These are phyloP conservation scores for Corylus avellana DNA, from an alignment of 306 rosid genomes.

Conservation along the genomic window DNA sequence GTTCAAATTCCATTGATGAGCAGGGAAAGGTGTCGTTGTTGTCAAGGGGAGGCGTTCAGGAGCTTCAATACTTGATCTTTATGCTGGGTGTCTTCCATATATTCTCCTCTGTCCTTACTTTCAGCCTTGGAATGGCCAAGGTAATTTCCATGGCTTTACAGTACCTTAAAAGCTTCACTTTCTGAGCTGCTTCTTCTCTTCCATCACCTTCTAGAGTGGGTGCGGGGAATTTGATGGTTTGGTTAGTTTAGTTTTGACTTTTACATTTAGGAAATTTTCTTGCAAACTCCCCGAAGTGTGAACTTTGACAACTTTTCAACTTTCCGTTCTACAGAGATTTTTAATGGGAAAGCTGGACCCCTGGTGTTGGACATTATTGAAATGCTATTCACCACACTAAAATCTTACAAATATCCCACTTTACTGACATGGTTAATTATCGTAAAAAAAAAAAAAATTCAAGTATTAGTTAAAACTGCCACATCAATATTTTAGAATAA, in stretches of 20 bases:
- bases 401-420: too few species aligned
- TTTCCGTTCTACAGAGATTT: neutral
- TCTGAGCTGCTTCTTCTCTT: neutral
- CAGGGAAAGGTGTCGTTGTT: slow-evolving; percentile 48
- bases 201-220: neutral
- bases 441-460: too few species aligned
- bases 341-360: slow-evolving; percentile 7
- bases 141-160: slow-evolving; percentile 11
- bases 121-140: slow-evolving; percentile 63
- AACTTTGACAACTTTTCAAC: neutral
- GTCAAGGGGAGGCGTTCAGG: slow-evolving; percentile 42
- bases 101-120: slow-evolving; percentile 47
- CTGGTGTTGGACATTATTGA: too few species aligned
- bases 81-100: slow-evolving; percentile 49
- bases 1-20: neutral
- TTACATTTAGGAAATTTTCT: neutral
- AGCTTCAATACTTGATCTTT: slow-evolving; percentile 47
- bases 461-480: too few species aligned
- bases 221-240: neutral
- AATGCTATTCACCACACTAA: too few species aligned
- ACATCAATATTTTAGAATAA: too few species aligned
- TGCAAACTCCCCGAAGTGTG: neutral
- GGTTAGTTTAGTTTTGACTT: slow-evolving; percentile 5
- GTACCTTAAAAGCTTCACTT: neutral
- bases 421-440: too few species aligned